These are phyloP conservation scores for Skeletonema marinoi DNA, from an alignment of 108 stramenopile species.

Conservation along the genomic window DNA sequence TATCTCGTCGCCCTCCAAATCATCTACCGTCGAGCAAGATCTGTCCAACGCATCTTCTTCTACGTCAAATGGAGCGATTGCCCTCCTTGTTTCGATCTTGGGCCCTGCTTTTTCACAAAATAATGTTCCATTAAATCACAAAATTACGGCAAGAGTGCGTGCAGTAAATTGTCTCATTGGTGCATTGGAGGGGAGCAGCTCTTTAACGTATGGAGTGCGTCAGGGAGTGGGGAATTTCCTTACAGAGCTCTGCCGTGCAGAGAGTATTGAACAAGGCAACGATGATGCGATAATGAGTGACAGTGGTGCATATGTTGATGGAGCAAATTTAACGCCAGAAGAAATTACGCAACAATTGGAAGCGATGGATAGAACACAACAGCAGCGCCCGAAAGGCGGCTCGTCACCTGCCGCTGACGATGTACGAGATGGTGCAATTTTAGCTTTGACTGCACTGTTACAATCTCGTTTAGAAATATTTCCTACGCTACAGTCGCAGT, in stretches of 20 bases:
- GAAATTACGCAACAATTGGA: slow-evolving; percentile 26
- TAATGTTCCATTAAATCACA: background rate
- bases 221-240: slow-evolving; percentile 62
- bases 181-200: slow-evolving; percentile 40
- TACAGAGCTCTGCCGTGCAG: slow-evolving; percentile 60
- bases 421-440: slow-evolving; percentile 65
- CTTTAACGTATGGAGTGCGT: slow-evolving; percentile 42
- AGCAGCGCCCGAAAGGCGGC: slow-evolving; percentile 4
- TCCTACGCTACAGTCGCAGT: slow-evolving; percentile 38
- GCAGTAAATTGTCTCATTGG: slow-evolving; percentile 46
- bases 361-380: slow-evolving; percentile 14
- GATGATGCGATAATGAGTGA: background rate
- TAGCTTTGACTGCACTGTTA: slow-evolving; percentile 45
- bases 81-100: slow-evolving; percentile 33
- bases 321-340: slow-evolving; percentile 18
- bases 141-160: slow-evolving; percentile 17
- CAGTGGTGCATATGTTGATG: slow-evolving; percentile 28
- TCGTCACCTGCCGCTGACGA: slow-evolving; percentile 16
- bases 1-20: background rate
- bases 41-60: slow-evolving; percentile 25
- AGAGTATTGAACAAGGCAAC: slow-evolving; percentile 26
- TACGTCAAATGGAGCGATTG: slow-evolving; percentile 52
- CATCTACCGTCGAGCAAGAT: slow-evolving; percentile 33
- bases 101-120: slow-evolving; percentile 29
- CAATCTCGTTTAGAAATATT: slow-evolving; percentile 29